Evolutionary conservation across 306 rosid genomes (phyloP), one percentile per base, ranked within the genome.

Genomic region (Dalbergia cultrata): DNA sequence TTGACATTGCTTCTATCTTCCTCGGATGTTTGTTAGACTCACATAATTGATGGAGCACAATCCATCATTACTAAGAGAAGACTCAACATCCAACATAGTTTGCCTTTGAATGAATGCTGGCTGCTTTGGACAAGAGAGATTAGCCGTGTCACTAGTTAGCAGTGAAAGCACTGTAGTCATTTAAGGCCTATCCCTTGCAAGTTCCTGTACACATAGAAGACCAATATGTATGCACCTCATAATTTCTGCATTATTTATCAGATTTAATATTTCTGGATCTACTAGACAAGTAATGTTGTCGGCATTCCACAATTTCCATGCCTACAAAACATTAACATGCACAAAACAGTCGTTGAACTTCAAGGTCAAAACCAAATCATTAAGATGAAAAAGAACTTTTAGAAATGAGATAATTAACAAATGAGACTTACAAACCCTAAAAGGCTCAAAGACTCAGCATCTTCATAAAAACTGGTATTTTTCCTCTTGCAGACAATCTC

Each of bases 201-300:
- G 49, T 53, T 53, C 76, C 34, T 71, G 76, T 26, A 33, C 76
- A 71, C 64, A 71, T 16, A 71, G 14, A n/a, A 72, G 65, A 53
- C 76, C 77, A 54, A 72, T 56, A 35, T 72, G 53, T 35, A 54
- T 34, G 21, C 66, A 72, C 41, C 77, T 72, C 37, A 10, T 22
- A 7, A 72, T 54, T 34, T 72, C 65, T 31, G 35, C 58, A 31
- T 34, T 16, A 33, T 35, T 14, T 2, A 12, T 72, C 58, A 34
- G 65, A 54, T 72, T 62, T 53, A 41, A 72, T 72, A 71, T 72
- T 18, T 72, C 50, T 54, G 50, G 35, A 54, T 72, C 76, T 72
- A 53, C 17, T 19, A 72, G 19, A 53, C 35, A 37, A 53, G 17
- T 11, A 34, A 72, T 72, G 50, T 52, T 70, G 22, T 54, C 13